These are phyloP conservation scores for Phylloporus arenicola DNA, from an alignment of 768 basidiomycete species.

Conservation along the genomic window DNA sequence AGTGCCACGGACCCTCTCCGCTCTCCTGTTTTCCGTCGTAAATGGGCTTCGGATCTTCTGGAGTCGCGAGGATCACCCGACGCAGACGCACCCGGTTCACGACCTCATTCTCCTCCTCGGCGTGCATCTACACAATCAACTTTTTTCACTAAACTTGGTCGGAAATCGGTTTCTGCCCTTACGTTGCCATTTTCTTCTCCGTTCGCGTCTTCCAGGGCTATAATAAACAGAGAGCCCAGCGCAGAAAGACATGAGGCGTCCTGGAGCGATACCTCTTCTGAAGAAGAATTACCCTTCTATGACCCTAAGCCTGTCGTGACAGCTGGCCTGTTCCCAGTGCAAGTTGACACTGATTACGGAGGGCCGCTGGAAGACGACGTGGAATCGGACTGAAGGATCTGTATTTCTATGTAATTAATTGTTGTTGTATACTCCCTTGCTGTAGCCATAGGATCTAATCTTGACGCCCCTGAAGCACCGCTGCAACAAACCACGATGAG, in stretches of 20 bases:
- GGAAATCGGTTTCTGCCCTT: slow-evolving; percentile 42
- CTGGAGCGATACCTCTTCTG: slow-evolving; percentile 61
- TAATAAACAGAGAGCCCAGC: slow-evolving; percentile 23
- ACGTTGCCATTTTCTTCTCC: slow-evolving; percentile 32
- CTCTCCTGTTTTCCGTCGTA: slow-evolving; percentile 40
- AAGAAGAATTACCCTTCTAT: slow-evolving; percentile 29
- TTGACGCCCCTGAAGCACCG: slow-evolving; percentile 16
- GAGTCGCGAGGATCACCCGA: slow-evolving; percentile 25
- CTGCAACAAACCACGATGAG: slow-evolving; percentile 10
- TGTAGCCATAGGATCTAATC: not conserved
- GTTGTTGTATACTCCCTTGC: not conserved
- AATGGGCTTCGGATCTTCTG: slow-evolving; percentile 44
- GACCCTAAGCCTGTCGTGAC: slow-evolving; percentile 8
- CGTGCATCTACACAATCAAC: slow-evolving; percentile 22
- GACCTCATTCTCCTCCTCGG: slow-evolving; percentile 4
- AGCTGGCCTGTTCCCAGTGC: slow-evolving; percentile 6
- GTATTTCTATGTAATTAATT: no score
- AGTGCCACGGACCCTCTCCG: slow-evolving; percentile 35
- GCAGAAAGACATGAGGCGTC: slow-evolving; percentile 31
- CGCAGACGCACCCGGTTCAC: slow-evolving; percentile 10
- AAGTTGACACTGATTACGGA: slow-evolving; percentile 17
- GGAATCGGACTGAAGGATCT: slow-evolving; percentile 17
- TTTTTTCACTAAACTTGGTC: slow-evolving; percentile 40
- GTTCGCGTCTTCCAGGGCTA: slow-evolving; percentile 18
- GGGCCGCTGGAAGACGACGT: slow-evolving; percentile 15